Base-by-base conservation (phyloP, 345 rosid genomes). In the Euphorbia pulcherrima region DNA sequence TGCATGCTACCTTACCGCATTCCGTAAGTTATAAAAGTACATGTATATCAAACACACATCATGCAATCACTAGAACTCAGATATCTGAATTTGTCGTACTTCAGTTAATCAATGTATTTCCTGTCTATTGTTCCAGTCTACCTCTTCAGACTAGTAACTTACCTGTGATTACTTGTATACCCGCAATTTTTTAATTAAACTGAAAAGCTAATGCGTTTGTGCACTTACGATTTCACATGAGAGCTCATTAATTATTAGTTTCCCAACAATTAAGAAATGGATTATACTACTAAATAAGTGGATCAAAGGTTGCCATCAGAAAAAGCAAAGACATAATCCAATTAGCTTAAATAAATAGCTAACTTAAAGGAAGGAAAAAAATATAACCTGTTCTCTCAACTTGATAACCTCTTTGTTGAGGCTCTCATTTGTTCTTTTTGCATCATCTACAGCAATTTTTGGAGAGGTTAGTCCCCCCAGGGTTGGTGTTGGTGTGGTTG, bases 401-500 rank as follows among this genome's bases (percentile, higher is more conserved):
- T 82, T 91, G 66, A 83, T 73, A 74, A 89, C 89, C 82, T 91
- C 99, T 85, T 94, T 96, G 83, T 84, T 80, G 70, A 84, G 90
- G 76, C 81, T 77, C 78, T 87, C 97, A 40, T 83, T 91, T 74
- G 89, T 76, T 84, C 84, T 82, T 75, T 82, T 88, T 60, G 85
- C 81, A 78, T 89, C 97, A 88, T 88, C 93, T 70, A 83, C 85
- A 30, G 78, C 64, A 20, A 91, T 61, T 81, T 83, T 91, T 14
- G 97, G 93, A 33, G 99, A 88, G 40, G 89, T 82, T 29, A 94
- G 90, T 72, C 99, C 97, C 16, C 88, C 86, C 57, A 94, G 82
- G 64, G 97, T 94, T 41, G 99, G 99, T 37, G 97, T 91, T 40
- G 99, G 99, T 24, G 99, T 94, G 26, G 99, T 89, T 74, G 99